These are phyloP conservation scores for Aegilops tauschii DNA, from an alignment of 176 grass and related monocot genomes.

Conservation along the genomic window DNA sequence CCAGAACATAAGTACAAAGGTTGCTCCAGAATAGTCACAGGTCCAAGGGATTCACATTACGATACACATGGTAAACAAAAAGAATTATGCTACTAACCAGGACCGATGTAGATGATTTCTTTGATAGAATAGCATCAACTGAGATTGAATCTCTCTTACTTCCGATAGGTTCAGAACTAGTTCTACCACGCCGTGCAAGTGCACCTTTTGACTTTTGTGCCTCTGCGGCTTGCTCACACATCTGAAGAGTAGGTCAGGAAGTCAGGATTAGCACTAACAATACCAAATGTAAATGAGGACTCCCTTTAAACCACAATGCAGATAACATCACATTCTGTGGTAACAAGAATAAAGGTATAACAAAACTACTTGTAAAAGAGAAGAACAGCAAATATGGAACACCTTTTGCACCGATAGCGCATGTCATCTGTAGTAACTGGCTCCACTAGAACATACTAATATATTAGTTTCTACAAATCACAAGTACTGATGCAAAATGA, in stretches of 20 bases:
- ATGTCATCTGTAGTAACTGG: not conserved
- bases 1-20: not conserved
- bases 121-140: conserved; percentile 88
- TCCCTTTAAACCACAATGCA: conserved; percentile 1
- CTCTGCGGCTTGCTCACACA: conserved; percentile 94
- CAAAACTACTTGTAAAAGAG: not conserved
- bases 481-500: not conserved
- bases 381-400: not conserved
- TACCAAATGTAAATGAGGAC: conserved; percentile 6
- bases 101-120: conserved; percentile 55
- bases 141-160: conserved; percentile 80
- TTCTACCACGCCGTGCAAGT: conserved; percentile 75
- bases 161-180: conserved; percentile 66
- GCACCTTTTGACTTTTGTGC: conserved; percentile 85
- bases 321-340: conserved; percentile 4
- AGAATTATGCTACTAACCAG: conserved; percentile 56
- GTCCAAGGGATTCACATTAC: conserved; percentile 7
- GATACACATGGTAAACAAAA: conserved; percentile 26
- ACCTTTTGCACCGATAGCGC: not conserved
- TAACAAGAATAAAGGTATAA: conserved; percentile 1
- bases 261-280: conserved; percentile 22
- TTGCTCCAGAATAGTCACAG: not conserved
- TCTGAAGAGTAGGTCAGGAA: conserved; percentile 44
- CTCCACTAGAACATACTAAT: not conserved
- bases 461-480: conserved; percentile 18